Percentiles rank a stretch among this genome's conserved stretches.
Conservation (phyloP, 1,139 yeast genomes). For the Martiniozyma asiatica region DNA sequence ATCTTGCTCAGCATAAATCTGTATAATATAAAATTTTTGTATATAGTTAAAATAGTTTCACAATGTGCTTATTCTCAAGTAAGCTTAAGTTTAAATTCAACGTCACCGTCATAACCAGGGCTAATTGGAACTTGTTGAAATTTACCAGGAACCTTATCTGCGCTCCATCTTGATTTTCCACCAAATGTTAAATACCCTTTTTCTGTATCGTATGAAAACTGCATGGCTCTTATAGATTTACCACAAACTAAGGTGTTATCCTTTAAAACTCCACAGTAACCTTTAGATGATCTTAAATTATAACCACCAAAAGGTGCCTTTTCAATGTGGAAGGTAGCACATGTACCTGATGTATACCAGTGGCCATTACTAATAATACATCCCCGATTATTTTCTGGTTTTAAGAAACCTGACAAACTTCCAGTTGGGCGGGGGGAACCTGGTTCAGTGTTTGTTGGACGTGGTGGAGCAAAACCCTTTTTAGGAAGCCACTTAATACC, state of each 20-base stretch:
- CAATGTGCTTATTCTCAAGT: neutral
- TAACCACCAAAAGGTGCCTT: constrained; percentile 63
- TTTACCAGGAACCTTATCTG: constrained; percentile 36
- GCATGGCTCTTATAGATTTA: constrained; percentile 30
- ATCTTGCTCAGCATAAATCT: constrained; percentile 32
- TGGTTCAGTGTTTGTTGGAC: constrained; percentile 26
- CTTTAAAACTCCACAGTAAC: constrained; percentile 51
- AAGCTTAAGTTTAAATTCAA: constrained; percentile 33
- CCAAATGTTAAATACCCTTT: constrained; percentile 46
- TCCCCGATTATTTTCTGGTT: constrained; percentile 46
- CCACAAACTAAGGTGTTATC: constrained; percentile 27
- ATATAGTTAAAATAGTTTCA: no score
- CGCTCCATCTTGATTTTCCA: constrained; percentile 56
- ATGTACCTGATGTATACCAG: constrained; percentile 76
- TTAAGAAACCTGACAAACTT: constrained; percentile 31
- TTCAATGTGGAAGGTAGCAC: constrained; percentile 58
- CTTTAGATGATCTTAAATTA: constrained; percentile 53
- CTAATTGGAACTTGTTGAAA: constrained; percentile 42
- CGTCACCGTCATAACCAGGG: constrained; percentile 36
- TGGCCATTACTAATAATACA: constrained; percentile 78
- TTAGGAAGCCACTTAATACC: constrained; percentile 76
- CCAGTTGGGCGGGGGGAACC: constrained; percentile 23
- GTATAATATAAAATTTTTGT: neutral
- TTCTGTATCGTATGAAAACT: constrained; percentile 39
- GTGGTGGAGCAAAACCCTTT: constrained; percentile 30